These are phyloP conservation scores for Thalassiosira delicatula DNA, from an alignment of 352 stramenopile genomes.

Conservation along the genomic window DNA sequence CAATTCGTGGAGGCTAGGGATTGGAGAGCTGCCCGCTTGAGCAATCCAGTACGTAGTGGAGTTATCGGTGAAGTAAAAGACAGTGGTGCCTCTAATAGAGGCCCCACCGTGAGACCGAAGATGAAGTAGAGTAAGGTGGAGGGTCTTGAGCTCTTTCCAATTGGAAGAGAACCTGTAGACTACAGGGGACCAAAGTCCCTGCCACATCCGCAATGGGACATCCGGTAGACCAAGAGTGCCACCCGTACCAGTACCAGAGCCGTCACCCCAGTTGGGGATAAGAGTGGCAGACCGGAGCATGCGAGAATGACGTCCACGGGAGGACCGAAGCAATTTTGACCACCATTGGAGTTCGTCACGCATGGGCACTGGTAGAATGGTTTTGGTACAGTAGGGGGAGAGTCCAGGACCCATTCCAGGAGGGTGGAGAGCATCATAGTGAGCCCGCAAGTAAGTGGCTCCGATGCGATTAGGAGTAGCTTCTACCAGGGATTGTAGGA, in stretches of 20 bases:
- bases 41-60: slow-evolving; percentile 44
- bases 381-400: slow-evolving; percentile 9
- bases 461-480: slow-evolving; percentile 13
- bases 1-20: slow-evolving; percentile 41
- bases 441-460: slow-evolving; percentile 1
- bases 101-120: neutral
- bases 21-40: slow-evolving; percentile 53
- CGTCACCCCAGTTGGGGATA: slow-evolving; percentile 17
- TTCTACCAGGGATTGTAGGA: slow-evolving; percentile 26
- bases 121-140: slow-evolving; percentile 1
- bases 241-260: slow-evolving; percentile 12
- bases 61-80: slow-evolving; percentile 72
- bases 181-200: neutral
- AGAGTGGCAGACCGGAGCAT: neutral
- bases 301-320: neutral
- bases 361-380: neutral
- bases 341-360: slow-evolving; percentile 18
- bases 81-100: neutral
- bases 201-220: slow-evolving; percentile 7
- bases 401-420: neutral
- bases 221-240: slow-evolving; percentile 6
- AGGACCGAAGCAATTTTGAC: neutral
- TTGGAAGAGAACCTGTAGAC: slow-evolving; percentile 10
- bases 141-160: slow-evolving; percentile 19
- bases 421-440: slow-evolving; percentile 6